Conservation (phyloP, 2,329 filamentous ascomycete genomes). For the Fusarium succisae region DNA sequence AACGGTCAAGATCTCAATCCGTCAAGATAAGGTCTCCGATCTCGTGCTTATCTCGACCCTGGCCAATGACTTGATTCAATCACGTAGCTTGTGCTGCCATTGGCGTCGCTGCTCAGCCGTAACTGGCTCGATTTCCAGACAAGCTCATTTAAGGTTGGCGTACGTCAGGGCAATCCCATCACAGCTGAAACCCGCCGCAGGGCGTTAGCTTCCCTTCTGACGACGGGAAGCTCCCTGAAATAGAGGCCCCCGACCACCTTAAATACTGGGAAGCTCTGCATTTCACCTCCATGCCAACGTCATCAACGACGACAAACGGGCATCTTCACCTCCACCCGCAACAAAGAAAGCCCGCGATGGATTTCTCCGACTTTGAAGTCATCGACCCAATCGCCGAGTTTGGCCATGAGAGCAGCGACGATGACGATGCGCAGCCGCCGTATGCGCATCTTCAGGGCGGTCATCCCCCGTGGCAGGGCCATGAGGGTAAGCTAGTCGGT, state of each 20-base stretch:
- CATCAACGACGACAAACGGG: background rate
- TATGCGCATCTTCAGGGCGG: conserved; percentile 14
- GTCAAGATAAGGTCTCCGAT: background rate
- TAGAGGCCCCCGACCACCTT: background rate
- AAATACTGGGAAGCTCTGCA: conserved; percentile 22
- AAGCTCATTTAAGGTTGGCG: conserved; percentile 22
- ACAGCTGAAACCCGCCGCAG: conserved; percentile 20
- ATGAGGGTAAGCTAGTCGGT: conserved; percentile 44
- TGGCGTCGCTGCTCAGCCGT: conserved; percentile 13
- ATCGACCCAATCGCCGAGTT: conserved; percentile 38
- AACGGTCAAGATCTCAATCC: background rate
- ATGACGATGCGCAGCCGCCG: conserved; percentile 13
- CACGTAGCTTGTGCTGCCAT: background rate
- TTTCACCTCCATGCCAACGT: background rate
- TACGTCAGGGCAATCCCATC: conserved; percentile 4
- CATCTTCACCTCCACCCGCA: background rate
- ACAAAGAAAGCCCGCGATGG: conserved; percentile 22
- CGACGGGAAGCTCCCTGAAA: background rate
- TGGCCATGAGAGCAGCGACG: conserved; percentile 20
- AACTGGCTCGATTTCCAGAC: conserved; percentile 21
- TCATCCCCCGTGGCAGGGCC: conserved; percentile 45
- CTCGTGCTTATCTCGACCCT: background rate
- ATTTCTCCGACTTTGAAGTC: conserved; percentile 40
- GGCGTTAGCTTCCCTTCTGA: conserved; percentile 5
- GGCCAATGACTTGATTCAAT: conserved; percentile 7